A percentile compares a stretch with the other conserved stretches of the same genome.
phyloP scores from a whole-genome alignment of 495 filamentous ascomycete species.

The Schizothecium vesticola region DNA sequence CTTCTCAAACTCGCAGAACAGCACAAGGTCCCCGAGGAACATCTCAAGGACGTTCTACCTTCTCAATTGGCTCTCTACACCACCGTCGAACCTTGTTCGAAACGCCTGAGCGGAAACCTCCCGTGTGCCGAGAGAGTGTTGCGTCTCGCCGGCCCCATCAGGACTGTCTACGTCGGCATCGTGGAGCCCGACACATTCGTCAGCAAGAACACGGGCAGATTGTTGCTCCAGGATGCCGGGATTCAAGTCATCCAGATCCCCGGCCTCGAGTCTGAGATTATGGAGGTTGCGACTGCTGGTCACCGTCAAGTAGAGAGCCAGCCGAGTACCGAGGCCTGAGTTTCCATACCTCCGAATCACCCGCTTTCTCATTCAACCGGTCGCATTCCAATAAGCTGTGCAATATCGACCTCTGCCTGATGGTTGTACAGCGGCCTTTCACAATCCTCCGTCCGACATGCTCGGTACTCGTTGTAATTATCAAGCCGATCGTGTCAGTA shows the following conservation, averaged over 20 bases:
- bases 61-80: slow-evolving; percentile 68
- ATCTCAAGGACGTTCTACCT: slow-evolving; percentile 52
- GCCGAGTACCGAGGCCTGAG: slow-evolving; percentile 2
- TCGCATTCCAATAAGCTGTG: not conserved
- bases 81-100: slow-evolving; percentile 88
- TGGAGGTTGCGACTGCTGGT: slow-evolving; percentile 74
- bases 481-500: not conserved
- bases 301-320: slow-evolving; percentile 39
- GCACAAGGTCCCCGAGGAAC: slow-evolving; percentile 47
- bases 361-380: slow-evolving; percentile 4
- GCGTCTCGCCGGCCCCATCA: slow-evolving; percentile 54
- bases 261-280: slow-evolving; percentile 77
- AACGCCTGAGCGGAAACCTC: slow-evolving; percentile 72
- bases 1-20: slow-evolving; percentile 65
- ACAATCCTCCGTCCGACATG: not conserved
- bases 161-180: slow-evolving; percentile 80
- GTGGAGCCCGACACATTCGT: slow-evolving; percentile 89
- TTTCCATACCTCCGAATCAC: not conserved
- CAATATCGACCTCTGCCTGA: not conserved
- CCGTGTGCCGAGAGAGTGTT: slow-evolving; percentile 81
- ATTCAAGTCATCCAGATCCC: slow-evolving; percentile 63
- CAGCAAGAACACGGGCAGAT: slow-evolving; percentile 66
- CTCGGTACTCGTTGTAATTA: not conserved
- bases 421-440: not conserved
- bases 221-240: slow-evolving; percentile 65